A percentile compares a stretch with the other conserved stretches of the same genome.
These are phyloP conservation scores for Solanum sejunctum DNA, from an alignment of 257 asterid genomes.

Conservation along the genomic window DNA sequence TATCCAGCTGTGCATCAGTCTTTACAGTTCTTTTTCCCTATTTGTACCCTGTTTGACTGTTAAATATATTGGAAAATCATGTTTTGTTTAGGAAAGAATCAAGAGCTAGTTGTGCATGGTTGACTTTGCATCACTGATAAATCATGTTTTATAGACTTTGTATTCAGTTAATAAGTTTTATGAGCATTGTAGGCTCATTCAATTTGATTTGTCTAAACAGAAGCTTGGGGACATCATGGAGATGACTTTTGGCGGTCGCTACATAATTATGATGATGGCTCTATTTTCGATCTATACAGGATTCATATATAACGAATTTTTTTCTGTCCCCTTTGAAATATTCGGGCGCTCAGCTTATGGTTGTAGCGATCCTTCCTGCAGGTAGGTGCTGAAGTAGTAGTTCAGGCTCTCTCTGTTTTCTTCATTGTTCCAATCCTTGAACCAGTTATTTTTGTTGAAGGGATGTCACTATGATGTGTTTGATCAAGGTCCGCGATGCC, in stretches of 20 bases:
- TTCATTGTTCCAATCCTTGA: background rate
- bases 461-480: slow-evolving; percentile 41
- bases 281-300: slow-evolving; percentile 62
- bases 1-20: background rate
- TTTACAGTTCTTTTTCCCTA: background rate
- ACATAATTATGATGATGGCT: slow-evolving; percentile 58
- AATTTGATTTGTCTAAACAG: slow-evolving; percentile 15
- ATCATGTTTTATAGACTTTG: background rate
- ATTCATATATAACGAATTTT: slow-evolving; percentile 46
- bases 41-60: background rate
- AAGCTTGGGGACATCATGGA: slow-evolving; percentile 63
- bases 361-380: slow-evolving; percentile 47
- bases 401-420: background rate
- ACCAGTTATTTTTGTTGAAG: slow-evolving; percentile 12
- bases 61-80: background rate
- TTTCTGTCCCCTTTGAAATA: slow-evolving; percentile 54
- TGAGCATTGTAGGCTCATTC: background rate
- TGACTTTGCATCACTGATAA: background rate
- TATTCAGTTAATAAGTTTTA: background rate
- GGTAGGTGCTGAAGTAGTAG: slow-evolving; percentile 26
- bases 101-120: background rate
- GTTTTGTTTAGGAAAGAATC: background rate
- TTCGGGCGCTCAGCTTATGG: slow-evolving; percentile 49
- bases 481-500: slow-evolving; percentile 34
- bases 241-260: slow-evolving; percentile 68